phyloP scores from a whole-genome alignment of 495 filamentous ascomycete genomes.

The Aspergillus incahuasiensis region DNA sequence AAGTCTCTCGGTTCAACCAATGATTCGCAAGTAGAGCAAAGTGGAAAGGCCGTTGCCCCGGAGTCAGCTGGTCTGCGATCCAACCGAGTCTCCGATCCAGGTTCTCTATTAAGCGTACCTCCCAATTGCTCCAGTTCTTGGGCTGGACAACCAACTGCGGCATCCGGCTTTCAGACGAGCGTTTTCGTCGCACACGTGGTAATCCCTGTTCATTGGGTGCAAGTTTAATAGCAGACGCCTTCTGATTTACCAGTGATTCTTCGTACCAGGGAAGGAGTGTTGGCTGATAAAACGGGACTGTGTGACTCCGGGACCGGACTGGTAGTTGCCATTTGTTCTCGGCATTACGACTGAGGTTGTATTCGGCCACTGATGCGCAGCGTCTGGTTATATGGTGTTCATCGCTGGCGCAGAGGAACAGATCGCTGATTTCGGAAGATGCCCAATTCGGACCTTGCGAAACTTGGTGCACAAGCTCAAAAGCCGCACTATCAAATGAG shows the following conservation, averaged over 20 bases:
- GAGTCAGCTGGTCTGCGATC: slow-evolving; percentile 35
- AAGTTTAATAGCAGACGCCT: background rate
- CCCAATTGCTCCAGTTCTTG: slow-evolving; percentile 30
- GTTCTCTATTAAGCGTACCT: slow-evolving; percentile 31
- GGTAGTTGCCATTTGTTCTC: background rate
- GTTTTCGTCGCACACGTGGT: background rate
- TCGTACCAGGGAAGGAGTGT: background rate
- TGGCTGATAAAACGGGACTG: background rate
- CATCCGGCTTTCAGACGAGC: background rate
- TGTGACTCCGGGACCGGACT: background rate
- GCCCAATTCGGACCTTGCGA: background rate
- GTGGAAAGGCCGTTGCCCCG: slow-evolving; percentile 40
- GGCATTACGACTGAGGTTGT: background rate
- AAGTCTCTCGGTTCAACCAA: slow-evolving; percentile 40
- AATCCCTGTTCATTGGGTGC: background rate
- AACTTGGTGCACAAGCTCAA: background rate
- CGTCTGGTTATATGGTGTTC: background rate
- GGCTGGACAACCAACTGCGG: background rate
- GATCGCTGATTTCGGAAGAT: slow-evolving; percentile 1
- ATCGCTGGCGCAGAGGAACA: background rate
- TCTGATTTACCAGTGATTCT: background rate
- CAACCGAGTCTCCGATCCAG: slow-evolving; percentile 38
- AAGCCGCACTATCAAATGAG: slow-evolving; percentile 17
- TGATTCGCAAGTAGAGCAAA: slow-evolving; percentile 42
- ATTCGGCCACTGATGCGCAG: background rate